Percentiles rank a stretch among this genome's conserved stretches.
Conservation (phyloP, 2,329 filamentous ascomycete genomes). For the Colletotrichum sp. region DNA sequence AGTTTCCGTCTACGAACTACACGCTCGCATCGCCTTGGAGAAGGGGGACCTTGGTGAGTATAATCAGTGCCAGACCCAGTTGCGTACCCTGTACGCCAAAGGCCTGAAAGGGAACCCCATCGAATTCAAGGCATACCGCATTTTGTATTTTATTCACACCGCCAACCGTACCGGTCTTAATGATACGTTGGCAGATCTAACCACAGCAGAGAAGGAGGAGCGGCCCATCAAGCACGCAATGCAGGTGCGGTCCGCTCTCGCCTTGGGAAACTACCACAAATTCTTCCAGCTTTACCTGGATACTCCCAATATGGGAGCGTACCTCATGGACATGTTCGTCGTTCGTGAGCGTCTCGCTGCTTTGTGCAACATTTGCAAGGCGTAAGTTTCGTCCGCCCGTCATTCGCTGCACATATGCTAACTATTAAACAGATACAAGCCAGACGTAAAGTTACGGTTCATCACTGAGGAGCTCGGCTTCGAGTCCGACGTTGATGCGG, state of each 20-base stretch:
- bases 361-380: constrained; percentile 90
- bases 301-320: constrained; percentile 95
- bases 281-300: constrained; percentile 97
- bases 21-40: constrained; percentile 95
- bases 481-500: constrained; percentile 88
- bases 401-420: constrained; percentile 39
- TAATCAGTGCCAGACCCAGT: constrained; percentile 99
- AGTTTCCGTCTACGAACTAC: constrained; percentile 94
- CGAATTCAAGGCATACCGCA: constrained; percentile 99
- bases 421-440: constrained; percentile 78
- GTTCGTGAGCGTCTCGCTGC: constrained; percentile 90
- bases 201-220: constrained; percentile 90
- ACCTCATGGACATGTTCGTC: constrained; percentile 99
- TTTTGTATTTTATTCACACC: constrained; percentile 99
- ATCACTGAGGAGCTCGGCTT: constrained; percentile 96
- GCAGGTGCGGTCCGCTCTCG: constrained; percentile 87
- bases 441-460: constrained; percentile 86
- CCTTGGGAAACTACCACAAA: constrained; percentile 94
- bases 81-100: constrained; percentile 88
- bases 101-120: constrained; percentile 87
- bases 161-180: constrained; percentile 98
- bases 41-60: constrained; percentile 99
- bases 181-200: constrained; percentile 98
- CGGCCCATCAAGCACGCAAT: constrained; percentile 87
- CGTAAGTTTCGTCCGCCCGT: constrained; percentile 66